Evolutionary conservation across 129 eudicot species (phyloP), one percentile per base, ranked within the genome.

Genomic region (Saussurea involucrata): DNA sequence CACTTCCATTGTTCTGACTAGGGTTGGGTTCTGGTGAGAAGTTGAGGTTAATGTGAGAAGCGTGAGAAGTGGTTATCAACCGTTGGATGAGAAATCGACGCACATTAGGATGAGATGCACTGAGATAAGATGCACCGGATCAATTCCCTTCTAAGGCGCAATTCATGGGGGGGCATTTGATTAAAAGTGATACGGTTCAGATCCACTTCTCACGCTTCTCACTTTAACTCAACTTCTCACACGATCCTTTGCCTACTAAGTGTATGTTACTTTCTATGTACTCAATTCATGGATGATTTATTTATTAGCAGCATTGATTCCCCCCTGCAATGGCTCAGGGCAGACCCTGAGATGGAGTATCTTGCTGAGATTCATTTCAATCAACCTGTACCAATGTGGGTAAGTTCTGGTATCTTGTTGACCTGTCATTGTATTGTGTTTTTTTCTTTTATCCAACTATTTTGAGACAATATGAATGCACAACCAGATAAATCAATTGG

Each of bases 361-460:
- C 94, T 95, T 81, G 98, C 98, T 83, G 96, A 91, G 81, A 86
- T 91, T 68, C 96, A 91, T 83, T 89, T 89, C 68, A 84, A 86
- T 72, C 98, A 95, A 81, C 97, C 98, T 75, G 89, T 89, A 40
- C 97, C 83, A 88, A 95, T 95, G 98, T 95, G 98, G 98, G 98
- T 94, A 90, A 84, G 98, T 53, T 42, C 20, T 69, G 15, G 73
- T 36, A 61, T 78, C 36, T 79, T 6, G 24, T 72, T 42, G 21
- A 18, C 18, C 4, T 71, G 49, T 71, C 24, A 69, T 40, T n/a
- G 15, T 31, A 8, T 18, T 17, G 37, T 17, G 31, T 74, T 53
- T 15, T 33, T 4, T 21, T 18, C 34, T 15, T 42, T 74, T 57
- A 63, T 9, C 71, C 24, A 20, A 22, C 60, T 75, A 24, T 73